Base-by-base conservation (phyloP, 768 basidiomycete genomes). In the Paxillus involutus region DNA sequence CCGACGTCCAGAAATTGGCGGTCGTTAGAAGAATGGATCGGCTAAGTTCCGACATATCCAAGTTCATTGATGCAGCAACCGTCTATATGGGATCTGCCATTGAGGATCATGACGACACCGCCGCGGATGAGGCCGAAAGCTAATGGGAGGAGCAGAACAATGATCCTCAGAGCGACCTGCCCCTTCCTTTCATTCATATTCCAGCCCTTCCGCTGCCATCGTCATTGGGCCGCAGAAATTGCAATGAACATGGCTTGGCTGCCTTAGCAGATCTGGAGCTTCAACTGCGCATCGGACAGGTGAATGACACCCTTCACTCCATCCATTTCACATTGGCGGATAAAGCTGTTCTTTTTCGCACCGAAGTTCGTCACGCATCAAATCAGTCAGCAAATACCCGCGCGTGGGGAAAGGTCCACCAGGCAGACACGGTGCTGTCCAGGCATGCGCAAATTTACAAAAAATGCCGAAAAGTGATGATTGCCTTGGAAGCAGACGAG, bases 251-350 rank as follows among this genome's bases (percentile, higher is more conserved):
- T 5, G 53, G 41, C 9, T 19, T 55, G 0, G 37, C 10, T 5
- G 3, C 30, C 9, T 26, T 60, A 4, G 47, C 47, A 14, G 16
- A 45, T 10, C 45, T 53, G 42, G 60, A 63, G 35, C 30, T 46
- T 14, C 12, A 47, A n/a, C 52, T 61, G 3, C 0, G 37, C 3
- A 33, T 53, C 41, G 52, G 53, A 4, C 54, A 61, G n/a, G 62
- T 60, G 9, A 63, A 63, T 48, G 60, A 63, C 32, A 43, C 53
- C 11, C 52, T 63, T 9, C 47, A 63, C 2, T 41, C 39, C 2
- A 17, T 63, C 9, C 4, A 51, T 12, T 11, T 49, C 4, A 39
- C 51, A 6, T 37, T 62, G 4, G 51, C 49, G 2, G 24, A 62
- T 21, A 62, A 60, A 36, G 47, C 60, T 9, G 44, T 56, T 12